phyloP scores from a whole-genome alignment of 1,139 yeast species.

The Arxiozyma slooffiae region DNA sequence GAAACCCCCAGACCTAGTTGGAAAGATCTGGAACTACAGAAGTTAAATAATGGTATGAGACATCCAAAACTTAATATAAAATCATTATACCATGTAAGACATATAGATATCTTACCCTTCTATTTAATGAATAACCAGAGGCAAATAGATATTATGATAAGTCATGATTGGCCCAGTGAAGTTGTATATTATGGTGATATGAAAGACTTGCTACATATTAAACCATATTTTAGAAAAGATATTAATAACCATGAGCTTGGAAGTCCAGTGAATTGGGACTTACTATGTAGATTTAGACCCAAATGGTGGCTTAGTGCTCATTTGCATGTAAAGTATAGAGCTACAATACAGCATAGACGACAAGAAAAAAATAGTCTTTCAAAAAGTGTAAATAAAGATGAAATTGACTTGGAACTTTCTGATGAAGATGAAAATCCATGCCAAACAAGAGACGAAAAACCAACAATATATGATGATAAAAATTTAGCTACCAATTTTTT shows the following conservation, averaged over 20 bases:
- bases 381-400: constrained; percentile 16
- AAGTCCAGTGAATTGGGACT: constrained; percentile 54
- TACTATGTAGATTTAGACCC: constrained; percentile 52
- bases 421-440: constrained; percentile 9
- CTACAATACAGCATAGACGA: constrained; percentile 36
- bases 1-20: constrained; percentile 27
- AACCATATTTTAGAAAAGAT: constrained; percentile 63
- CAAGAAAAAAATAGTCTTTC: constrained; percentile 8
- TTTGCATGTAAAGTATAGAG: constrained; percentile 67
- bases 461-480: not conserved
- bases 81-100: constrained; percentile 65
- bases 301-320: constrained; percentile 82
- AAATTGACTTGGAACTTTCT: constrained; percentile 27
- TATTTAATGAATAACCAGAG: constrained; percentile 27
- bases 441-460: not conserved
- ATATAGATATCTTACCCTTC: constrained; percentile 52
- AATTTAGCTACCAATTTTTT: constrained; percentile 45
- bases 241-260: constrained; percentile 56
- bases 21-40: constrained; percentile 29
- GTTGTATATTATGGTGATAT: constrained; percentile 58
- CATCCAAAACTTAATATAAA: constrained; percentile 35
- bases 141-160: constrained; percentile 39
- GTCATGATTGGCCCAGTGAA: constrained; percentile 95
- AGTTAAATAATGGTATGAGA: constrained; percentile 26
- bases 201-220: constrained; percentile 38